phyloP scores from a whole-genome alignment of 306 rosid genomes.

The Acacia acuminata region DNA sequence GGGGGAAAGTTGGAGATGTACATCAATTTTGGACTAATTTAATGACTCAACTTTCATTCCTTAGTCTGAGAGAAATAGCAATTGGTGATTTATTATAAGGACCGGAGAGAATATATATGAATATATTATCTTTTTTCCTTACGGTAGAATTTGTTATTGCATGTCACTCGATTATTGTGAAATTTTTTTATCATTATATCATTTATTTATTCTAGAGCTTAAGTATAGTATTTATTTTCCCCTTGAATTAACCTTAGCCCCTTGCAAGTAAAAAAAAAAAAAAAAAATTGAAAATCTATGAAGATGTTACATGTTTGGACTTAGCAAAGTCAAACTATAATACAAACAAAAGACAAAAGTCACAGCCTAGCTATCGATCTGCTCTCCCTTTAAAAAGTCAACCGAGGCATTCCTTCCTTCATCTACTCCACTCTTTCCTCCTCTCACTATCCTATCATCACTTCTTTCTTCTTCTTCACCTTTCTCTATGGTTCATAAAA shows the following conservation, averaged over 20 bases:
- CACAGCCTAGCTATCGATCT: slow-evolving; percentile 15
- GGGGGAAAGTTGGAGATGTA: too few relatives aligned
- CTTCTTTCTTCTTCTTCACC: slow-evolving; percentile 24
- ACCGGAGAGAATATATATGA: too few relatives aligned
- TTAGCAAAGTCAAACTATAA: slow-evolving; percentile 63
- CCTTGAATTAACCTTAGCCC: background rate
- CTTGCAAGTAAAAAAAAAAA: background rate
- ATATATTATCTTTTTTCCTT: too few relatives aligned
- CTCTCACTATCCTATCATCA: slow-evolving; percentile 32
- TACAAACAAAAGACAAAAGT: slow-evolving; percentile 47
- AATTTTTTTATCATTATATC: too few relatives aligned
- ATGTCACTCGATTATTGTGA: too few relatives aligned
- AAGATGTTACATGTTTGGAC: background rate
- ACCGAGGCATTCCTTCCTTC: slow-evolving; percentile 39
- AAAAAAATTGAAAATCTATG: background rate
- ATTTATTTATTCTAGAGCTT: too few relatives aligned
- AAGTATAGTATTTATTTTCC: too few relatives aligned
- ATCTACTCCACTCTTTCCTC: slow-evolving; percentile 66
- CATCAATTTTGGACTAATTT: too few relatives aligned
- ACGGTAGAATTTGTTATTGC: too few relatives aligned
- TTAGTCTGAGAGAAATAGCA: fast-evolving
- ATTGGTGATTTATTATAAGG: too few relatives aligned
- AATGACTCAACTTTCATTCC: fast-evolving
- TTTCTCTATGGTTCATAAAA: slow-evolving; percentile 6
- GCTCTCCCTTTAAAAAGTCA: slow-evolving; percentile 61